Conservation (phyloP, 768 basidiomycete genomes). For the Coprinopsis cinerea region DNA sequence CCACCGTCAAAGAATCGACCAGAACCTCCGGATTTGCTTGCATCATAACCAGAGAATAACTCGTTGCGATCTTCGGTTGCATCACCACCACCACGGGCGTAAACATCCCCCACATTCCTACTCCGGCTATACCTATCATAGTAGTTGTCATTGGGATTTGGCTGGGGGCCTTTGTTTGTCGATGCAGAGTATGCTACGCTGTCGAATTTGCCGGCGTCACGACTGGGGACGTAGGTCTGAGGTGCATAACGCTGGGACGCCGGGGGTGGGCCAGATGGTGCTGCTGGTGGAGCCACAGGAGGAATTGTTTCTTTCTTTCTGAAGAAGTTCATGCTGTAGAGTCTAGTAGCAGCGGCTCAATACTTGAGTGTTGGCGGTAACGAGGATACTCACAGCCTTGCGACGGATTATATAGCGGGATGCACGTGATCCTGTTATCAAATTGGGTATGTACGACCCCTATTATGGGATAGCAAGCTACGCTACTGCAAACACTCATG, state of each 20-base stretch:
- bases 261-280: constrained; percentile 25
- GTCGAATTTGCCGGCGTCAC: constrained; percentile 59
- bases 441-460: background rate
- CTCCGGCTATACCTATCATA: constrained; percentile 46
- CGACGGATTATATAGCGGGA: background rate
- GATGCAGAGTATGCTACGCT: constrained; percentile 18
- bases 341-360: constrained; percentile 8
- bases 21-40: constrained; percentile 49
- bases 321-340: constrained; percentile 52
- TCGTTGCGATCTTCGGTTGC: constrained; percentile 64
- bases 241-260: constrained; percentile 18
- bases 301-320: constrained; percentile 70
- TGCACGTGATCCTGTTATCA: background rate
- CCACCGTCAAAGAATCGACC: constrained; percentile 71
- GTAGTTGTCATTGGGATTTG: constrained; percentile 16
- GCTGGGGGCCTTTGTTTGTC: constrained; percentile 10
- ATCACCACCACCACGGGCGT: constrained; percentile 55
- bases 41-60: constrained; percentile 71
- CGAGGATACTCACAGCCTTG: background rate
- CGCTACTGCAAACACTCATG: constrained; percentile 3
- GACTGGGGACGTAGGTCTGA: constrained; percentile 61
- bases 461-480: background rate
- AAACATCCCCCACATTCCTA: constrained; percentile 55
- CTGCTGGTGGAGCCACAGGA: constrained; percentile 41
- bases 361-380: background rate